Evolutionary conservation across 1,139 yeast species (phyloP), one percentile per base, ranked within the genome.

Genomic region (Suhomyces ambrosiae): DNA sequence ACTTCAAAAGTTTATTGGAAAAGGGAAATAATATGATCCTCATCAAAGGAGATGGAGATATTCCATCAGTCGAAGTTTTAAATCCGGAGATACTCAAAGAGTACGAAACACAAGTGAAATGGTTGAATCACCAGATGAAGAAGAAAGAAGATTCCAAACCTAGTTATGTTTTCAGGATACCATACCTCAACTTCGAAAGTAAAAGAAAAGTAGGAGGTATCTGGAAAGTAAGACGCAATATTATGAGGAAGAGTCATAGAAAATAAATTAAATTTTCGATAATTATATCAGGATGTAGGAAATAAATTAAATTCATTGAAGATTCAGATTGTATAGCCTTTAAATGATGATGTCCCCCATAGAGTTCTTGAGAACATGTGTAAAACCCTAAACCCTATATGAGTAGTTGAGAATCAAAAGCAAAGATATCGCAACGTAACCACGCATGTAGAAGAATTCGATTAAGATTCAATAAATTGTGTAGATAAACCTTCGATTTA

Each of bases 31-130:
- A 68, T 31, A 53, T 81, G 32, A 42, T 84, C 0, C 42, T 87
- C 1, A 70, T 79, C 0, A 73, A 87, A 45, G 94, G 94, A 2
- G 75, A 80, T 28, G 78, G 88, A 1, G 86, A 80, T 33, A 45
- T 70, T 1, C 74, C 76, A 0, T 36, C 49, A 4, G 48, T 60
- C 14, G 77, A 71, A 38, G 44, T 68, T 11, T 44, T 65, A 8
- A 54, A 55, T 46, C 62, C 63, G 7, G 49, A 45, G 6, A 44
- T 60, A 21, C 35, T 59, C 3, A 41, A 32, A 23, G 47, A 42
- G 2, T 49, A 48, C 11, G 46, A 38, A 26, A 24, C 32, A 16
- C 41, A 40, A 28, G 40, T 23, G 13, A 32, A 26, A 17, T 7
- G 11, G 19, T 16, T 34, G 10, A 33, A 40, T 23, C 38, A 29